A percentile compares a stretch with the other conserved stretches of the same genome.
Conservation (phyloP, 768 basidiomycete genomes). For the Infundibulicybe gibba region DNA sequence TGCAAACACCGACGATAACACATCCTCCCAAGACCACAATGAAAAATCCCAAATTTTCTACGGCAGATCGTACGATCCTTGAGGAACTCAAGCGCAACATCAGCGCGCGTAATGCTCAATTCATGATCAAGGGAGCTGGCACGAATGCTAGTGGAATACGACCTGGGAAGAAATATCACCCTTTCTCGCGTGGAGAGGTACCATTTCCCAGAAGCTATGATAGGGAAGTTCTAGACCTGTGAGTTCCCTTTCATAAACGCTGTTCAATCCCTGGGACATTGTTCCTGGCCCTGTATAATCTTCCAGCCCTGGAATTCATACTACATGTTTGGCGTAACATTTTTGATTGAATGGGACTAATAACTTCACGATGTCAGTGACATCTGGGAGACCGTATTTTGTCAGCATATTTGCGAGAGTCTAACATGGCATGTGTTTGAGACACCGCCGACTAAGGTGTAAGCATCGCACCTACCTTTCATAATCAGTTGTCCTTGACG, state of each 20-base stretch:
- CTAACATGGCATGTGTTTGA: slow-evolving; percentile 65
- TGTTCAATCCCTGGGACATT: slow-evolving; percentile 1
- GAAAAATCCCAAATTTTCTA: slow-evolving; percentile 43
- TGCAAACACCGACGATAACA: slow-evolving; percentile 4
- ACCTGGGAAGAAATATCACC: slow-evolving; percentile 53
- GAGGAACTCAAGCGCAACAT: slow-evolving; percentile 52
- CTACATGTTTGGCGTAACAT: too few relatives aligned
- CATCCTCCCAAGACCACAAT: slow-evolving; percentile 1
- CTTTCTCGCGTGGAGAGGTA: slow-evolving; percentile 42
- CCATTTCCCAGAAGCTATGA: slow-evolving; percentile 73
- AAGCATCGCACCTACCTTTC: slow-evolving; percentile 16
- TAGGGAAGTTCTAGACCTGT: slow-evolving; percentile 62
- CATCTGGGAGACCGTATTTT: slow-evolving; percentile 62
- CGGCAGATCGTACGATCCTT: slow-evolving; percentile 58
- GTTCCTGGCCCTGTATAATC: too few relatives aligned
- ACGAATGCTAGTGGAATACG: slow-evolving; percentile 22
- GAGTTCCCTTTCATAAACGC: slow-evolving; percentile 24
- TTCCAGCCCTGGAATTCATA: too few relatives aligned
- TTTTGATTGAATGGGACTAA: too few relatives aligned
- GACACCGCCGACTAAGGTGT: slow-evolving; percentile 60
- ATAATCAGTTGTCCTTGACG: slow-evolving; percentile 5
- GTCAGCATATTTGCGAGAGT: slow-evolving; percentile 50
- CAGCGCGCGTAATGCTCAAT: slow-evolving; percentile 52
- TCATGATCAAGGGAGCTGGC: slow-evolving; percentile 44
- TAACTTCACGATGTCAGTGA: slow-evolving; percentile 40